Evolutionary conservation across 495 filamentous ascomycete species (phyloP).

Genomic region (Aspergillus cristatus): DNA sequence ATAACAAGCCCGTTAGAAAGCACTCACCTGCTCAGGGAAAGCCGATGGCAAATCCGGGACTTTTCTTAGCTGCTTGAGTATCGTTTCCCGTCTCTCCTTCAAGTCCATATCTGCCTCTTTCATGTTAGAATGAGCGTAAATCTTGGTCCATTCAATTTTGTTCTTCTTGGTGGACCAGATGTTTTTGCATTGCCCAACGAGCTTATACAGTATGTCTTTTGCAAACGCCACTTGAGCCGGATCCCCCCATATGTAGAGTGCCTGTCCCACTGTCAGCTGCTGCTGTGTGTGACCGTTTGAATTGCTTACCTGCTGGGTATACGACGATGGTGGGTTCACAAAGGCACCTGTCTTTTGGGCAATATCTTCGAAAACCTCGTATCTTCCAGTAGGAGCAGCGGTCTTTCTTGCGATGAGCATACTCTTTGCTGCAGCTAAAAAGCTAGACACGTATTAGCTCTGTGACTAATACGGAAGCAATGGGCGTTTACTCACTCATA

Average conservation of each 20-base stretch:
- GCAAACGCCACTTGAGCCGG: constrained; percentile 15
- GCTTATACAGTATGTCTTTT: constrained; percentile 11
- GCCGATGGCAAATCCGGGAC: constrained; percentile 13
- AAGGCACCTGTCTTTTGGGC: constrained; percentile 15
- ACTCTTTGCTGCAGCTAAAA: constrained; percentile 11
- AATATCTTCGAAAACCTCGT: constrained; percentile 18
- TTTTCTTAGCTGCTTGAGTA: constrained; percentile 19
- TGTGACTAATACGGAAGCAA: not conserved
- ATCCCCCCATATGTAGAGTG: constrained; percentile 17
- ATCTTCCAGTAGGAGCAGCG: constrained; percentile 1
- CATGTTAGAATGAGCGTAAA: constrained; percentile 7
- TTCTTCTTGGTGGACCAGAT: constrained; percentile 8
- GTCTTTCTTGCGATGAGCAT: constrained; percentile 1
- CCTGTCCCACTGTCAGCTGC: constrained; percentile 4
- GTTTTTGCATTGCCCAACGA: constrained; percentile 14
- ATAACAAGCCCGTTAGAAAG: not conserved
- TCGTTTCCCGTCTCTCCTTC: constrained; percentile 15
- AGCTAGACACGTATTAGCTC: constrained; percentile 4
- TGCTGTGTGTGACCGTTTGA: not conserved
- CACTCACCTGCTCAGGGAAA: constrained; percentile 19
- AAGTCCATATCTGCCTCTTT: constrained; percentile 13
- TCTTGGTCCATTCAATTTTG: constrained; percentile 12
- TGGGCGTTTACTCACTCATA: constrained; percentile 12
- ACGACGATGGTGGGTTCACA: constrained; percentile 12
- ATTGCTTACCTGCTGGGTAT: constrained; percentile 10